Conservation (phyloP, 768 basidiomycete species). For the Lactifluus pinguis region DNA sequence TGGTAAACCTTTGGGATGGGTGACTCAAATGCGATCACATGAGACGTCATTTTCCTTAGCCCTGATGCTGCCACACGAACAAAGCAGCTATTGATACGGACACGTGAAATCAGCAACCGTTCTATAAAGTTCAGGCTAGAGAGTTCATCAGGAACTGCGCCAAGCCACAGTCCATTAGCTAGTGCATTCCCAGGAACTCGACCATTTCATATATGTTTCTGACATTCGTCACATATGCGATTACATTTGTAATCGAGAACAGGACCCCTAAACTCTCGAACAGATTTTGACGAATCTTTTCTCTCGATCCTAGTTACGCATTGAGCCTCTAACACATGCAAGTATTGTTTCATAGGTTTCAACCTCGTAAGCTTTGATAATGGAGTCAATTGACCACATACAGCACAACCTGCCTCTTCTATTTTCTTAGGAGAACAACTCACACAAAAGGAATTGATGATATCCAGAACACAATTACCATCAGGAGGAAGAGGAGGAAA, state of each 20-base stretch:
- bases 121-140: not conserved
- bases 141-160: too few species aligned
- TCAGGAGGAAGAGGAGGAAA: not conserved
- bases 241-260: not conserved
- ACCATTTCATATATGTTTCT: not conserved
- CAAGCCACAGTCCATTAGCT: not conserved
- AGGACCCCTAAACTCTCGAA: not conserved
- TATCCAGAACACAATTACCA: not conserved
- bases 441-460: not conserved
- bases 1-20: not conserved
- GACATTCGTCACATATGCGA: not conserved
- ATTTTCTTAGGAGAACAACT: not conserved
- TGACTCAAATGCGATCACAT: too few species aligned
- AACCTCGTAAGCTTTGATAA: not conserved
- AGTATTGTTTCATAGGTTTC: not conserved
- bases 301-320: not conserved
- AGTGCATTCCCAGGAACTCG: not conserved
- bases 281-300: not conserved
- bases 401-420: not conserved
- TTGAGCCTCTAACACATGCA: not conserved
- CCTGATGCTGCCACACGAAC: too few species aligned
- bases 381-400: not conserved
- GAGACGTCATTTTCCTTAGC: too few species aligned
- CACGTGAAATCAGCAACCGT: not conserved
- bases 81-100: not conserved